Percentiles rank a stretch among this genome's conserved stretches.
These are phyloP conservation scores for Triticum timopheevii DNA, from an alignment of 176 grass and related monocot species.

Conservation along the genomic window DNA sequence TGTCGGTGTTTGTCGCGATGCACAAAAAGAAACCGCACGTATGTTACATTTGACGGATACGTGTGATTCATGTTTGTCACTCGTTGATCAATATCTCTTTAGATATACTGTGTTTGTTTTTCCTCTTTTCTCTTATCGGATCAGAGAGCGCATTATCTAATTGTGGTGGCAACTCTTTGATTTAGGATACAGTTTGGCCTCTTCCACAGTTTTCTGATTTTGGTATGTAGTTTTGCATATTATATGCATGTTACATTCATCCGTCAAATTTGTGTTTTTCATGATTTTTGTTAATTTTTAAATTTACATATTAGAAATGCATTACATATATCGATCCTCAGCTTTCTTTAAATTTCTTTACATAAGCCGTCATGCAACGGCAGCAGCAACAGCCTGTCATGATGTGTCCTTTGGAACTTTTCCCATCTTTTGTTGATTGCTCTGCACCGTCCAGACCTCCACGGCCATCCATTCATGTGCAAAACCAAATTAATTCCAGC, in stretches of 20 bases:
- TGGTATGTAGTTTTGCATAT: not conserved
- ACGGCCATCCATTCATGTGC: not conserved
- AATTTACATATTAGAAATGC: not conserved
- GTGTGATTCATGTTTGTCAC: not conserved
- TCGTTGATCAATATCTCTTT: not conserved
- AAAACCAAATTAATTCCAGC: not conserved
- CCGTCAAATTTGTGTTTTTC: not conserved
- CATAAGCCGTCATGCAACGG: too few relatives aligned
- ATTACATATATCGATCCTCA: too few relatives aligned
- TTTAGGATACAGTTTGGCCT: too few relatives aligned
- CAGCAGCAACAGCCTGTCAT: not conserved
- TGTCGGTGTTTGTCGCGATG: not conserved
- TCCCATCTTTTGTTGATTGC: not conserved
- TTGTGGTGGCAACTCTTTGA: too few relatives aligned
- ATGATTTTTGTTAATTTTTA: not conserved
- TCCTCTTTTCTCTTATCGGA: too few relatives aligned
- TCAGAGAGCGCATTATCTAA: too few relatives aligned
- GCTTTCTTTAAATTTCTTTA: too few relatives aligned
- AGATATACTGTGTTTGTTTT: not conserved
- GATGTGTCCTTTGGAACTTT: not conserved
- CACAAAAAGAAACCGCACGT: not conserved
- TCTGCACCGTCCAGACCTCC: not conserved
- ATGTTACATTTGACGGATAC: not conserved
- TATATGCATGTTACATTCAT: not conserved
- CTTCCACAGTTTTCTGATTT: too few relatives aligned